Evolutionary conservation across 1,284 basidiomycete species (phyloP).

Genomic region (Macrocybe sp.): DNA sequence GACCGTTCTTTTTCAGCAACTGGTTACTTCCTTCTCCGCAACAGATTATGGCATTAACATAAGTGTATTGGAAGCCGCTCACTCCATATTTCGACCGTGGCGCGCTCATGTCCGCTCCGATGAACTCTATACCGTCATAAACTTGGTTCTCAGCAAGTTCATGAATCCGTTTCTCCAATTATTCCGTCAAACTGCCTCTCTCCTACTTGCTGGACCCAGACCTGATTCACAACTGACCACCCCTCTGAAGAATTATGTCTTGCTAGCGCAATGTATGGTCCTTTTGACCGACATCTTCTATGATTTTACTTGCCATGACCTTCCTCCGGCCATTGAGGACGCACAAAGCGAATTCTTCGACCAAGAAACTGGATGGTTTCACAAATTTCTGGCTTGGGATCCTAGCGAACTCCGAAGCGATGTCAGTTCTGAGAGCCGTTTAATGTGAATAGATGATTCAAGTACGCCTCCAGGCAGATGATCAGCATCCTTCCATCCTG

Average conservation of each 20-base stretch:
- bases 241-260: conserved; percentile 35
- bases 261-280: conserved; percentile 71
- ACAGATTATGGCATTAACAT: conserved; percentile 85
- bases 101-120: conserved; percentile 88
- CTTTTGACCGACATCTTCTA: conserved; percentile 87
- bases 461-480: conserved; percentile 60
- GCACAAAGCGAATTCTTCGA: conserved; percentile 79
- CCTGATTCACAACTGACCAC: conserved; percentile 33
- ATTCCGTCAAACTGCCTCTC: conserved; percentile 61
- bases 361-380: conserved; percentile 64
- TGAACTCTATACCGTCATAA: conserved; percentile 87
- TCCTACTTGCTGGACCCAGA: conserved; percentile 38
- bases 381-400: conserved; percentile 79
- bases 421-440: conserved; percentile 38
- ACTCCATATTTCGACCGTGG: conserved; percentile 95
- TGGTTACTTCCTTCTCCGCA: conserved; percentile 73
- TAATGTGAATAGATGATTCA: conserved; percentile 5
- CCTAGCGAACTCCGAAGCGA: conserved; percentile 65
- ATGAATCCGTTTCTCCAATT: conserved; percentile 81
- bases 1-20: conserved; percentile 52
- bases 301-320: conserved; percentile 93
- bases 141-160: conserved; percentile 85
- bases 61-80: conserved; percentile 89
- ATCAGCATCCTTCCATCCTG: conserved; percentile 75
- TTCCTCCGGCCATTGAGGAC: conserved; percentile 94